Evolutionary conservation across 2,329 filamentous ascomycete genomes (phyloP), one percentile per base, ranked within the genome.

Genomic region (Drechslera avenae): DNA sequence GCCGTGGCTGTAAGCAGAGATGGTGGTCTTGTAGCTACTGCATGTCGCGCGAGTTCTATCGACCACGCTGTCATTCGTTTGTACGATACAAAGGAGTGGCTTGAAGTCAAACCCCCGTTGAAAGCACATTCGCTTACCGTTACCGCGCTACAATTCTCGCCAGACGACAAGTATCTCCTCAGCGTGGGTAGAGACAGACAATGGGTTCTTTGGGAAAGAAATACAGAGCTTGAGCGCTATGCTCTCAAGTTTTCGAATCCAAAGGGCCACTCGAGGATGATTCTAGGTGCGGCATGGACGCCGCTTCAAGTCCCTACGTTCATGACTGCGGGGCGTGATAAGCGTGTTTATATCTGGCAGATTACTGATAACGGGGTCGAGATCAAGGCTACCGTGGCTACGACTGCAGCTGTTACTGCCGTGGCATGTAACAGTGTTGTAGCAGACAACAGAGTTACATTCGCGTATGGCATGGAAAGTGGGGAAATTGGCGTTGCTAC

Each of bases 51-150:
- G 14, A 96, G 88, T 68, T 95, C 91, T 1, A 81, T 93, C 49
- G 94, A 97, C 72, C 94, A 99, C 70, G 94, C 94, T 35, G 92
- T 97, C 32, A 90, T 99, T 64, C 86, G 94, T 16, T 74, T 99
- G 6, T 97, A 96, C 68, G 91, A 96, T 69, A 94, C 92, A 10
- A 82, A 81, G 28, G 83, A 84, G 36, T 99, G 94, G 94, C 88
- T 90, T 14, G 91, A 99, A 75, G 78, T 97, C 34, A 86, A 85
- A 52, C 92, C 93, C 2, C 83, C 93, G 0, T 80, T 99, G 23
- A 82, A 85, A n/a, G 88, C 89, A 1, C 94, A 99, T 74, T 86
- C 88, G 0, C 80, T 97, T 46, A 99, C 94, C 0, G 88, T 92
- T 18, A 93, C 91, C 0, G 82, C 89, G 13, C 78, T 99, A 30